A percentile compares a stretch with the other conserved stretches of the same genome.
Conservation (phyloP, 2,329 filamentous ascomycete genomes). For the Fusarium dlaminii region DNA sequence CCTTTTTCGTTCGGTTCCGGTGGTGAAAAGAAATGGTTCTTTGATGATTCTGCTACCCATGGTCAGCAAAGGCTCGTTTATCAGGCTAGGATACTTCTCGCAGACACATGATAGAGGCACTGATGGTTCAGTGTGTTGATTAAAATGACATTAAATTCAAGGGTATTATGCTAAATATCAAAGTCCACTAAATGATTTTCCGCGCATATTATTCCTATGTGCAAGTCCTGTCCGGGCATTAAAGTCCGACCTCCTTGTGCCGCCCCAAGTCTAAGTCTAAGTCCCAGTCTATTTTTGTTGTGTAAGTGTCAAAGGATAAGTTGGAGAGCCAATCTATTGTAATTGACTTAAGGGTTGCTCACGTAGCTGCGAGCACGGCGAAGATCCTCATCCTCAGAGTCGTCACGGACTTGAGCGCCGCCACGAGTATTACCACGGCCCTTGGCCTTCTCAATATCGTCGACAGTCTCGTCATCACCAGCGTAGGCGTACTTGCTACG, state of each 20-base stretch:
- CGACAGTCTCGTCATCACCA: constrained; percentile 58
- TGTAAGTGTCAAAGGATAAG: neutral
- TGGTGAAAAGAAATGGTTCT: constrained; percentile 7
- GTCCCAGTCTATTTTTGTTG: constrained; percentile 3
- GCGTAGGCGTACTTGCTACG: constrained; percentile 78
- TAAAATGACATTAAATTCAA: constrained; percentile 21
- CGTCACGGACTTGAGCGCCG: constrained; percentile 43
- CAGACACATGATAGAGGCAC: constrained; percentile 7
- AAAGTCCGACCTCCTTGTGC: neutral
- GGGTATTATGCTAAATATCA: constrained; percentile 41
- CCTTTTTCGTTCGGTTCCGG: neutral
- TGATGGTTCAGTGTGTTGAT: neutral
- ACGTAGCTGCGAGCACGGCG: constrained; percentile 57
- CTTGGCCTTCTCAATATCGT: constrained; percentile 53
- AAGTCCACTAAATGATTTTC: constrained; percentile 15
- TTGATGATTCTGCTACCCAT: constrained; percentile 11
- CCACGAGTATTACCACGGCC: constrained; percentile 25
- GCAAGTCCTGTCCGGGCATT: constrained; percentile 20
- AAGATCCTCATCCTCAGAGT: constrained; percentile 51
- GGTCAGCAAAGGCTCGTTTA: neutral
- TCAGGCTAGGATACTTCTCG: constrained; percentile 1
- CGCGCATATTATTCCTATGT: constrained; percentile 12
- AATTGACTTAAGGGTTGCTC: constrained; percentile 52
- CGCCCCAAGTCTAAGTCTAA: constrained; percentile 11
- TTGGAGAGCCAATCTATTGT: neutral